Conservation (phyloP, 2,329 filamentous ascomycete species). For the Xylariaceae sp. region DNA sequence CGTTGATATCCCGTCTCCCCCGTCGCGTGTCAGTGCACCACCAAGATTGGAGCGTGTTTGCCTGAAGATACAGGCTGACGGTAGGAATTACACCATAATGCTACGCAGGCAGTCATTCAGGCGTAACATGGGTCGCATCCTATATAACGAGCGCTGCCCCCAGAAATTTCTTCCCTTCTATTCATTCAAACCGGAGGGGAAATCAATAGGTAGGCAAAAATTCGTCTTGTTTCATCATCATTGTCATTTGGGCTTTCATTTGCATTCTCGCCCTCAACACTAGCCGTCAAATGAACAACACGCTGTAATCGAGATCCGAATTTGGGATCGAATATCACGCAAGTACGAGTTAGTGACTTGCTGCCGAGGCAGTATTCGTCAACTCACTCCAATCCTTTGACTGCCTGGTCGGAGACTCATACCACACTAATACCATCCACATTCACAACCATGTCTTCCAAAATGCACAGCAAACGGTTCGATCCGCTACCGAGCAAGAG, state of each 20-base stretch:
- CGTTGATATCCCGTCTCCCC: slow-evolving; percentile 21
- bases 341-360: neutral
- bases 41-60: slow-evolving; percentile 28
- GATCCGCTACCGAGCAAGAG: slow-evolving; percentile 45
- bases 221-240: slow-evolving; percentile 19
- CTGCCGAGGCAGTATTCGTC: slow-evolving; percentile 10
- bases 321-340: slow-evolving; percentile 1
- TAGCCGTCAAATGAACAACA: slow-evolving; percentile 13
- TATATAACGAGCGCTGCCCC: slow-evolving; percentile 19
- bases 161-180: slow-evolving; percentile 17
- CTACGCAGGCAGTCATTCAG: slow-evolving; percentile 13
- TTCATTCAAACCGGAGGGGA: slow-evolving; percentile 17
- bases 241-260: slow-evolving; percentile 7
- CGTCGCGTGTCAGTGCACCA: slow-evolving; percentile 24
- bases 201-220: slow-evolving; percentile 24
- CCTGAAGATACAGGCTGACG: slow-evolving; percentile 21
- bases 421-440: slow-evolving; percentile 27
- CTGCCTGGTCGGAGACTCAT: slow-evolving; percentile 11
- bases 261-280: slow-evolving; percentile 6
- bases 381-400: neutral
- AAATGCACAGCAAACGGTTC: slow-evolving; percentile 45
- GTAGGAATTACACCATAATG: slow-evolving; percentile 2
- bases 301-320: neutral
- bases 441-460: slow-evolving; percentile 3
- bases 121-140: slow-evolving; percentile 16